phyloP scores from a whole-genome alignment of 495 filamentous ascomycete genomes.

The Letharia columbiana region DNA sequence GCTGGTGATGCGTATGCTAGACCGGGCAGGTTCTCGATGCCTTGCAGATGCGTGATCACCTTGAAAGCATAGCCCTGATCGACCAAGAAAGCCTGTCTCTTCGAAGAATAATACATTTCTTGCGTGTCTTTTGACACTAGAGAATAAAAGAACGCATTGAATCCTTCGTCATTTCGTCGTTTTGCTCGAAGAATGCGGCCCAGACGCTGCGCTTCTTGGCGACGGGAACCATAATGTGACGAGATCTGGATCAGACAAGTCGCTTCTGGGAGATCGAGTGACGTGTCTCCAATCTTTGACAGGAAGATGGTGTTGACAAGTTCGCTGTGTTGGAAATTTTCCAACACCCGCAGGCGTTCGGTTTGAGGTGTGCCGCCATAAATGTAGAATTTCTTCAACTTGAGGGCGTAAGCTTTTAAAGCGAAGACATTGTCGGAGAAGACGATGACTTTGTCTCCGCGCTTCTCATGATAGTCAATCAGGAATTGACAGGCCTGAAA shows the following conservation, averaged over 20 bases:
- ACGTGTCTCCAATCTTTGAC: slow-evolving; percentile 96
- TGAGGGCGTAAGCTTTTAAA: slow-evolving; percentile 72
- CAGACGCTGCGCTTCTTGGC: slow-evolving; percentile 92
- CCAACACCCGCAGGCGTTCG: slow-evolving; percentile 81
- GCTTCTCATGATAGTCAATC: slow-evolving; percentile 93
- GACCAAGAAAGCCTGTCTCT: slow-evolving; percentile 94
- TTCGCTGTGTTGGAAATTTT: slow-evolving; percentile 95
- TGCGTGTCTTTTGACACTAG: slow-evolving; percentile 94
- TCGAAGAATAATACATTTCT: slow-evolving; percentile 97
- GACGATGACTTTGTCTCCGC: slow-evolving; percentile 97
- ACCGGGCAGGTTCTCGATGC: slow-evolving; percentile 73
- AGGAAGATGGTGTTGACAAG: slow-evolving; percentile 93
- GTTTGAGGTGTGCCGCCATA: slow-evolving; percentile 80
- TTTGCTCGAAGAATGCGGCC: slow-evolving; percentile 95
- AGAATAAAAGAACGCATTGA: slow-evolving; percentile 99
- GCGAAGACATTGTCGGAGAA: slow-evolving; percentile 99
- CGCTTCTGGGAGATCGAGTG: slow-evolving; percentile 90
- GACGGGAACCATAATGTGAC: slow-evolving; percentile 93
- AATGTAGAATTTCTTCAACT: slow-evolving; percentile 83
- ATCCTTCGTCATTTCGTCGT: slow-evolving; percentile 93
- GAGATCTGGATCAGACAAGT: slow-evolving; percentile 98
- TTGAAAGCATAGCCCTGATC: slow-evolving; percentile 99
- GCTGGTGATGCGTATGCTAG: slow-evolving; percentile 71
- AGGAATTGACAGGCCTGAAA: slow-evolving; percentile 96
- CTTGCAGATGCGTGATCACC: slow-evolving; percentile 92